These are phyloP conservation scores for Celoporthe dispersa DNA, from an alignment of 2,329 filamentous ascomycete species.

Conservation along the genomic window DNA sequence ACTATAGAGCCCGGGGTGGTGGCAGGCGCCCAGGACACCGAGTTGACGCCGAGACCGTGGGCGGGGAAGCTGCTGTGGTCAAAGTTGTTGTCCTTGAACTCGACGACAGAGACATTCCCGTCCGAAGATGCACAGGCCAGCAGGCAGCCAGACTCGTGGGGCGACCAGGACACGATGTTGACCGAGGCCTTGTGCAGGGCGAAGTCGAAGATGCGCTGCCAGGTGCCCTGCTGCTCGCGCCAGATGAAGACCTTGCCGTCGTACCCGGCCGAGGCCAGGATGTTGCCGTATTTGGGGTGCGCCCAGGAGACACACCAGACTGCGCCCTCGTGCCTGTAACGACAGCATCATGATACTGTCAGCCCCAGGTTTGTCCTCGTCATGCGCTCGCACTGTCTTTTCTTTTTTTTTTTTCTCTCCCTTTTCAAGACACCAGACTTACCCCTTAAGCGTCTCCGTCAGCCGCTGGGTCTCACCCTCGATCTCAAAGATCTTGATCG, in stretches of 20 bases:
- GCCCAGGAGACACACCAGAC: conserved; percentile 99
- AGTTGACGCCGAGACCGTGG: conserved; percentile 93
- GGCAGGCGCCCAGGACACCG: conserved; percentile 91
- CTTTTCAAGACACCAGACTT: conserved; percentile 38
- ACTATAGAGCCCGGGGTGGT: conserved; percentile 83
- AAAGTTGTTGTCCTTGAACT: conserved; percentile 96
- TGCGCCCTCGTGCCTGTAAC: conserved; percentile 85
- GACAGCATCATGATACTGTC: neutral
- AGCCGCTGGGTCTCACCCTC: conserved; percentile 90
- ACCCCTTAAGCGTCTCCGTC: conserved; percentile 94
- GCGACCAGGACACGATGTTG: conserved; percentile 97
- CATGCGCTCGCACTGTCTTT: too few relatives aligned
- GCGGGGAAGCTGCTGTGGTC: conserved; percentile 88
- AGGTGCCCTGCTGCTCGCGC: conserved; percentile 80
- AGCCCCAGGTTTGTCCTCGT: conserved; percentile 1
- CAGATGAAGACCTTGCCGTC: conserved; percentile 99
- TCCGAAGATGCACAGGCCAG: conserved; percentile 94
- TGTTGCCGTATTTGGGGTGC: conserved; percentile 97
- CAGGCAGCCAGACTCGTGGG: conserved; percentile 91
- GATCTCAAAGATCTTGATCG: conserved; percentile 99
- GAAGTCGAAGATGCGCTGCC: conserved; percentile 91
- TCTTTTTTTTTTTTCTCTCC: neutral
- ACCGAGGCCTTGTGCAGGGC: conserved; percentile 93
- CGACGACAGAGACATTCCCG: conserved; percentile 89
- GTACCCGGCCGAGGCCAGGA: conserved; percentile 92